Base-by-base conservation (phyloP, 345 rosid species). In the Conringia planisiliqua region DNA sequence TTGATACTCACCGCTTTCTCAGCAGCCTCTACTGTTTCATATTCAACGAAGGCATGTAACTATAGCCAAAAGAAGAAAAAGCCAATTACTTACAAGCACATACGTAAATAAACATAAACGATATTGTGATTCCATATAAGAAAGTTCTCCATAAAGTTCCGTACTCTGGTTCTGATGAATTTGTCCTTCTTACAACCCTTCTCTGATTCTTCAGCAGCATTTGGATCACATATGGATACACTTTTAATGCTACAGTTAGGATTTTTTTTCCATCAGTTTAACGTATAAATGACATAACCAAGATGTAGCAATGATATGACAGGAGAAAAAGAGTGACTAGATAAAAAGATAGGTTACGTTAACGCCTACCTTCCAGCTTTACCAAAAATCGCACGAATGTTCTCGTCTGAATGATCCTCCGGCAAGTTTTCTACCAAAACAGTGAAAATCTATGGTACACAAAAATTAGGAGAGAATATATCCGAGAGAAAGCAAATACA, bases 401-500 rank as follows among this genome's bases (percentile, higher is more conserved):
- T 91, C 81, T 83, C 86, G 48, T 79, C 81, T 8, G 97, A 90
- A 81, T 88, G 95, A 85, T 91, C 93, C 68, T 82, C 89, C 13
- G 98, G 98, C 78, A 94, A 83, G 73, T 94, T 94, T 83, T 94
- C 98, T 68, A 88, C 93, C 87, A 94, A 79, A 77, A 91, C 98
- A 79, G 96, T 88, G 82, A 69, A 85, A 44, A 83, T 78, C 98
- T 94, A 79, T 62, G 75, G 84, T 7, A 46, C 47, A 29, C 52
- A 17, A 64, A 26, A 11, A 77, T 82, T 76, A 82, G 82, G 50
- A 39, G 66, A 57, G 13, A 29, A 71, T 10, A 24, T 13, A 26
- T 71, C 54, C 29, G 20, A 36, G 11, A 13, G 1, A 10, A 52
- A 50, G 42, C 22, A 66, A 82, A 79, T 1, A 18, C 27, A 65